These are phyloP conservation scores for Periconia sp. DNA, from an alignment of 2,329 filamentous ascomycete species.

Conservation along the genomic window DNA sequence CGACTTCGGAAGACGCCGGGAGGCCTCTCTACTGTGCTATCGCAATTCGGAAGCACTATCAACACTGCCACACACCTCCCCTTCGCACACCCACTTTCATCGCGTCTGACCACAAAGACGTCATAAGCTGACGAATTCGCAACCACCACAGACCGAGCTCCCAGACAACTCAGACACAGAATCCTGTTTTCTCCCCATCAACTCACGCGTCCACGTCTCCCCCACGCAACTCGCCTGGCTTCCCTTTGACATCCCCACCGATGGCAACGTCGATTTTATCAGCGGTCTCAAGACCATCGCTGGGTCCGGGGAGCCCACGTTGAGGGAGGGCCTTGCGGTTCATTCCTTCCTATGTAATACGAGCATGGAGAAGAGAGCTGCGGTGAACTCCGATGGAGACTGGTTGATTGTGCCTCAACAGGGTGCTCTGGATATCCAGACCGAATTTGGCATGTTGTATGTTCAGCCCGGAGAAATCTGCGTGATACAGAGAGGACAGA, in stretches of 20 bases:
- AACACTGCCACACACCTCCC: background rate
- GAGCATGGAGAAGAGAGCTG: slow-evolving; percentile 46
- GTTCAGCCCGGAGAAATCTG: slow-evolving; percentile 81
- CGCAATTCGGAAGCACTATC: no score
- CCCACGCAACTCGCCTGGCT: slow-evolving; percentile 46
- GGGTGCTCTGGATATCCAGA: slow-evolving; percentile 76
- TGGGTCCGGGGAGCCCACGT: slow-evolving; percentile 45
- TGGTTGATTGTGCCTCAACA: slow-evolving; percentile 78
- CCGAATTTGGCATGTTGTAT: slow-evolving; percentile 75
- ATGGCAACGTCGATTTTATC: slow-evolving; percentile 41
- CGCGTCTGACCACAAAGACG: slow-evolving; percentile 6
- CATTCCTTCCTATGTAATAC: slow-evolving; percentile 44
- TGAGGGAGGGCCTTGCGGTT: slow-evolving; percentile 43
- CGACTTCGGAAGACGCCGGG: slow-evolving; percentile 7
- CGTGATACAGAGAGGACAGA: slow-evolving; percentile 75
- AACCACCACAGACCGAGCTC: slow-evolving; percentile 34
- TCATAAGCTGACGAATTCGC: slow-evolving; percentile 30
- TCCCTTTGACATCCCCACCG: slow-evolving; percentile 41
- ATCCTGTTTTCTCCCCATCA: slow-evolving; percentile 42
- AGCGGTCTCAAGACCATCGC: slow-evolving; percentile 45
- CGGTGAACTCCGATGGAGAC: slow-evolving; percentile 73
- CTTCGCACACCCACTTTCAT: background rate
- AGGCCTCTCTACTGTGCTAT: background rate
- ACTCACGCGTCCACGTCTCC: slow-evolving; percentile 44
- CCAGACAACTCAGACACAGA: slow-evolving; percentile 45